A percentile compares a stretch with the other conserved stretches of the same genome.
These are phyloP conservation scores for Phlegmacium glaucopus DNA, from an alignment of 768 basidiomycete genomes.

Conservation along the genomic window DNA sequence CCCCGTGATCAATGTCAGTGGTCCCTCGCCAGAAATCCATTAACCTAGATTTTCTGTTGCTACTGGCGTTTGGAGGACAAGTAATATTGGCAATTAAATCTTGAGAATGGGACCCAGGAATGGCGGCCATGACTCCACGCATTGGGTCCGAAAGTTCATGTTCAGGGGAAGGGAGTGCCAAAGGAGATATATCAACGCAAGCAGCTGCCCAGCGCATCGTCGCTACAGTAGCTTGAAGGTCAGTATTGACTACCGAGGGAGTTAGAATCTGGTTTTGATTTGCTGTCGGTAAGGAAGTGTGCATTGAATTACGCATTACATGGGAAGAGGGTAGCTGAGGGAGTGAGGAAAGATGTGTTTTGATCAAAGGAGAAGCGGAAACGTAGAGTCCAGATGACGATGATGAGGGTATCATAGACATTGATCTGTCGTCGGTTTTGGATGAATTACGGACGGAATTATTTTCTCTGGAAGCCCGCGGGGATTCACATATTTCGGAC, in stretches of 20 bases:
- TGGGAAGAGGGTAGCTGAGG: constrained; percentile 24
- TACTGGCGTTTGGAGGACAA: constrained; percentile 43
- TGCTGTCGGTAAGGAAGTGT: constrained; percentile 14
- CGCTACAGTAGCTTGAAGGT: constrained; percentile 68
- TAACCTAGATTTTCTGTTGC: constrained; percentile 51
- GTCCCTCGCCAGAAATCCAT: constrained; percentile 79
- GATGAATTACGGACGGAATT: background rate
- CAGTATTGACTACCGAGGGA: constrained; percentile 34
- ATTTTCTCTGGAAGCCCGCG: background rate
- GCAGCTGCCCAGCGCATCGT: constrained; percentile 86
- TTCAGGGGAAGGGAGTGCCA: constrained; percentile 88
- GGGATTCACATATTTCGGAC: constrained; percentile 7
- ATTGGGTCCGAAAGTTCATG: constrained; percentile 90
- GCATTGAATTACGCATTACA: constrained; percentile 33
- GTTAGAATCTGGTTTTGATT: constrained; percentile 14
- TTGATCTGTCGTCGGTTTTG: constrained; percentile 3
- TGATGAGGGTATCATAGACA: constrained; percentile 8
- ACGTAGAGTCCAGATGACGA: constrained; percentile 11
- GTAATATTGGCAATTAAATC: constrained; percentile 17
- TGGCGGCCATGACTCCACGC: constrained; percentile 64
- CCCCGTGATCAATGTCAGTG: constrained; percentile 51
- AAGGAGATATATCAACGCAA: constrained; percentile 78
- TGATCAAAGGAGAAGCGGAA: constrained; percentile 13
- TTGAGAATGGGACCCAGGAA: constrained; percentile 57
- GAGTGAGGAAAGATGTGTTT: constrained; percentile 19